Evolutionary conservation across 768 basidiomycete species (phyloP), one percentile per base, ranked within the genome.

Genomic region (Lactifluus rugatus): DNA sequence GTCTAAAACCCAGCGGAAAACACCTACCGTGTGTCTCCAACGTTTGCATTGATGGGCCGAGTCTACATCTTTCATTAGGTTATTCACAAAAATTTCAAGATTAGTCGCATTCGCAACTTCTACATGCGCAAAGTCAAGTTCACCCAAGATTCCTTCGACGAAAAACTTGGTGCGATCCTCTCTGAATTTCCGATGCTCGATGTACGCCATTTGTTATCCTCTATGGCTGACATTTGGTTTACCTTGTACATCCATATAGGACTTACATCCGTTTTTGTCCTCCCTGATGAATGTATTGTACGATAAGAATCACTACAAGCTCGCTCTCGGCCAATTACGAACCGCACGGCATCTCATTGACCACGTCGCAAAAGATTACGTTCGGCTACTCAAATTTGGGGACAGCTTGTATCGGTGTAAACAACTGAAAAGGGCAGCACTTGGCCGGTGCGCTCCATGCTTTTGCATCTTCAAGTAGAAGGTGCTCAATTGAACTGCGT

Each of bases 101-200:
- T 99, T 72, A 93, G 92, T 64, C 87, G 95, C 65, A 98, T 98
- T 74, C 83, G 95, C 62, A 92, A 93, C 67, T 93, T 93, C 69
- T 96, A 99, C 73, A 97, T 98, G 95, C 85, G 95, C 71, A 99
- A 99, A 73, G 95, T 99, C 74, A 98, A 95, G 73, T 98, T 96
- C 71, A 94, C 94, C 2, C 93, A 97, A 71, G 93, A 97, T 68
- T 79, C 89, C 16, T 97, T 98, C 64, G 93, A 96, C 60, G 94
- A 97, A 73, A 94, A 97, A 70, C 81, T 99, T 31, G 85, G 85
- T 55, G 87, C 85, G 34, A 99, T 99, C 70, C 76, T 99, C 68
- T 81, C 85, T 45, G 96, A 99, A 71, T 99, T 99, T 76, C 96
- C 96, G 21, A 84, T 98, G 75, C 86, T 99, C 52, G 95, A 98